These are phyloP conservation scores for Pseudogymnoascus sp. DNA, from an alignment of 2,329 filamentous ascomycete species.

Conservation along the genomic window DNA sequence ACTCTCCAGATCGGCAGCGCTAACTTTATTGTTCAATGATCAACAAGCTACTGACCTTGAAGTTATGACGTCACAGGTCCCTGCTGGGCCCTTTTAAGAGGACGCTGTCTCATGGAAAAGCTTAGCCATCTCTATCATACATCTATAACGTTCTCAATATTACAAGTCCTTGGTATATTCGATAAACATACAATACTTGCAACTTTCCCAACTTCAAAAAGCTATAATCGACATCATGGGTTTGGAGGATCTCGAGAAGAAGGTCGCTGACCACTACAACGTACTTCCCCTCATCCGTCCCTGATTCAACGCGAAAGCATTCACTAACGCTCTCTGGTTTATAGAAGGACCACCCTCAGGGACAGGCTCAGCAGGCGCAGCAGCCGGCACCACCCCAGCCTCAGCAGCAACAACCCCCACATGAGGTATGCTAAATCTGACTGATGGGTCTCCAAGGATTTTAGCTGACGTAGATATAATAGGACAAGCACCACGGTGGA, in stretches of 20 bases:
- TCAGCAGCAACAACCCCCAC: background rate
- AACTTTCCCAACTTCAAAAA: background rate
- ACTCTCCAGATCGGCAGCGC: background rate
- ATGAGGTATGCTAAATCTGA: background rate
- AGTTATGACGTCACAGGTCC: background rate
- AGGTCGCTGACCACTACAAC: background rate
- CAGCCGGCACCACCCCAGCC: background rate
- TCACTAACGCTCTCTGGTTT: background rate
- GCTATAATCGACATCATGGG: background rate
- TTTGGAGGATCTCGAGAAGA: background rate
- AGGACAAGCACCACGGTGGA: background rate
- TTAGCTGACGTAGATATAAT: background rate
- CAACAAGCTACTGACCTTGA: background rate
- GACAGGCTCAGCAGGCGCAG: background rate
- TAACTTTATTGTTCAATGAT: background rate
- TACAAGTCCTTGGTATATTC: background rate
- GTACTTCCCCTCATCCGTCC: background rate
- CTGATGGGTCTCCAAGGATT: background rate
- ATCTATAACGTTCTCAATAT: background rate
- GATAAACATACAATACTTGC: background rate
- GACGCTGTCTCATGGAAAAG: background rate
- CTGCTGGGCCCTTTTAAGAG: background rate
- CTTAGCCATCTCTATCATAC: background rate
- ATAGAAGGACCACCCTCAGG: background rate
- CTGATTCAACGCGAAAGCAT: background rate